These are phyloP conservation scores for Huntiella omanensis DNA, from an alignment of 2,329 filamentous ascomycete species.

Conservation along the genomic window DNA sequence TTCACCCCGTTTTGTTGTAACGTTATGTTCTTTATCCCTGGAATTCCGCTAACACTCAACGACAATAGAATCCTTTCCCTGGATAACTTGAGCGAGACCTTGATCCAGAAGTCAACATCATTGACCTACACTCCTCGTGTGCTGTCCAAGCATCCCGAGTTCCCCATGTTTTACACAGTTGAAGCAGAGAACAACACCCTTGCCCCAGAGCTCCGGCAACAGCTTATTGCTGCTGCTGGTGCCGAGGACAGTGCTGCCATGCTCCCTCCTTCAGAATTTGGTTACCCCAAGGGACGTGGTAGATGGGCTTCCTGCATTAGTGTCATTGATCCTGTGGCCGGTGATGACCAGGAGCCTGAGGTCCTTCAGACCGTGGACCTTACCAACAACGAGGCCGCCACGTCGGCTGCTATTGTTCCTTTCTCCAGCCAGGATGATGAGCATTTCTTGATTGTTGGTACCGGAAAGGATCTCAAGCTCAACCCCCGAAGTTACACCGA, in stretches of 20 bases:
- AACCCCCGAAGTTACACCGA: conserved; percentile 56
- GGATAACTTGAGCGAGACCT: conserved; percentile 66
- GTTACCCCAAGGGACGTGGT: conserved; percentile 63
- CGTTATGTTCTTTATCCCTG: conserved; percentile 3
- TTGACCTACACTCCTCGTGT: conserved; percentile 80
- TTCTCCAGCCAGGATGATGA: conserved; percentile 84
- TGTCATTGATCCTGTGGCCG: conserved; percentile 52
- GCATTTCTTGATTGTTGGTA: conserved; percentile 81
- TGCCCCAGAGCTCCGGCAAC: conserved; percentile 55
- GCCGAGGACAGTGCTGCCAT: conserved; percentile 43
- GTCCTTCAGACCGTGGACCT: conserved; percentile 66
- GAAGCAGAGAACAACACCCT: conserved; percentile 87
- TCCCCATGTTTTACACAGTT: conserved; percentile 82
- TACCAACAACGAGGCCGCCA: conserved; percentile 76
- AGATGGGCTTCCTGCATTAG: conserved; percentile 96
- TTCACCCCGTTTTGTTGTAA: conserved; percentile 14
- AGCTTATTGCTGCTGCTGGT: conserved; percentile 52
- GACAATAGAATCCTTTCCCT: conserved; percentile 63
- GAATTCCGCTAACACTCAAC: conserved; percentile 18
- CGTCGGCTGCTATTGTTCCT: conserved; percentile 65
- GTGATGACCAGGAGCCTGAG: conserved; percentile 27
- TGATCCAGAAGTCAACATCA: conserved; percentile 71
- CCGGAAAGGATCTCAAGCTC: conserved; percentile 72
- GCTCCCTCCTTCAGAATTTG: conserved; percentile 66
- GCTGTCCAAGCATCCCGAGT: conserved; percentile 72